Evolutionary conservation across 2,329 filamentous ascomycete species (phyloP).

Genomic region (Scorias spongiosa): DNA sequence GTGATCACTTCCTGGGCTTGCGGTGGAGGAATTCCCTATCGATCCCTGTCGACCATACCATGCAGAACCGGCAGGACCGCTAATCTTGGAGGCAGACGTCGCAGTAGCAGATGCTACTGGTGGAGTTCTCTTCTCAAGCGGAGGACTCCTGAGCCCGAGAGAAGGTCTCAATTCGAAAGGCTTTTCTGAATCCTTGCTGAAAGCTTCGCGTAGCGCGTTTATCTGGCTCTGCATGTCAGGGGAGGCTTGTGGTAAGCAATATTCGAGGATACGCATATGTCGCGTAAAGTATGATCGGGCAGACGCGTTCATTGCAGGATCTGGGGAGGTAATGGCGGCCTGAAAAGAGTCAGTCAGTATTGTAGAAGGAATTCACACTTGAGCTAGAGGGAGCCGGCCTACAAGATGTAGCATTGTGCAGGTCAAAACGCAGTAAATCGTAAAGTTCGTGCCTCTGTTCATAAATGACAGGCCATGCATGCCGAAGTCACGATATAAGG

Average conservation of each 20-base stretch:
- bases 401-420: slow-evolving; percentile 90
- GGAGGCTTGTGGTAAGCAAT: slow-evolving; percentile 65
- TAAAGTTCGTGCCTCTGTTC: slow-evolving; percentile 88
- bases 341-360: slow-evolving; percentile 22
- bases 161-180: slow-evolving; percentile 79
- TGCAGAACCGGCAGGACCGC: slow-evolving; percentile 3
- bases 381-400: slow-evolving; percentile 25
- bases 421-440: slow-evolving; percentile 80
- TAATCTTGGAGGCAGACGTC: slow-evolving; percentile 3
- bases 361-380: slow-evolving; percentile 11
- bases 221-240: slow-evolving; percentile 83
- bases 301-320: slow-evolving; percentile 72
- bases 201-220: slow-evolving; percentile 74
- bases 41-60: slow-evolving; percentile 8
- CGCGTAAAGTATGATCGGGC: slow-evolving; percentile 79
- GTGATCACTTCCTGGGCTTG: slow-evolving; percentile 12
- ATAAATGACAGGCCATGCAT: slow-evolving; percentile 74
- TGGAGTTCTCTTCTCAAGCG: slow-evolving; percentile 29
- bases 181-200: slow-evolving; percentile 70
- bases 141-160: slow-evolving; percentile 53
- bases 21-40: slow-evolving; percentile 7
- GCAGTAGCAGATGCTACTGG: slow-evolving; percentile 1
- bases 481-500: slow-evolving; percentile 60
- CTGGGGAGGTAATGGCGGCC: slow-evolving; percentile 87
- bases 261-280: slow-evolving; percentile 87